Conservation (phyloP, 208 protist genomes). For the Acanthamoeba triangularis region DNA sequence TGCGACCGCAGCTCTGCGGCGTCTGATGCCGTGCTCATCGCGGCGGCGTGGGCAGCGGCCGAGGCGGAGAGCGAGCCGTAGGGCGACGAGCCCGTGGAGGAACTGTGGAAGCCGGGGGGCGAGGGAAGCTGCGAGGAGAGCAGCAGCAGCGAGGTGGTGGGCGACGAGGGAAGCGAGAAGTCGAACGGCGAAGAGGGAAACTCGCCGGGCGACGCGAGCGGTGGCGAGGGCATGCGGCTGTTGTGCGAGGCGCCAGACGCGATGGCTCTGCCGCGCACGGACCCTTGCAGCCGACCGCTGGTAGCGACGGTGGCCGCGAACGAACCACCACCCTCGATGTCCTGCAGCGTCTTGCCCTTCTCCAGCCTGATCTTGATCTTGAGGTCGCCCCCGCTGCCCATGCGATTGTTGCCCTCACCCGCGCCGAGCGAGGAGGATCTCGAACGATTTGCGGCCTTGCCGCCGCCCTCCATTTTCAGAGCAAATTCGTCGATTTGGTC, state of each 20-base stretch:
- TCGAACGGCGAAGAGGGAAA: constrained; percentile 20
- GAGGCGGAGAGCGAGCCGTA: background rate
- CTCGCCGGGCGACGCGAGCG: background rate
- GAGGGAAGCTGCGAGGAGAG: background rate
- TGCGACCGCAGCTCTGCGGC: background rate
- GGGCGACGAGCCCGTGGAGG: background rate
- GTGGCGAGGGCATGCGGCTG: background rate
- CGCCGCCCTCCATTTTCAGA: background rate
- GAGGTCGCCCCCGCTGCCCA: constrained; percentile 37
- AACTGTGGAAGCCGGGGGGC: background rate
- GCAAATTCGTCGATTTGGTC: background rate
- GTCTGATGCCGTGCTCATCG: background rate
- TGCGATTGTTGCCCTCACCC: background rate
- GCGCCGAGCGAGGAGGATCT: background rate
- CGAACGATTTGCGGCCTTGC: background rate
- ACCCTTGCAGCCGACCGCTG: background rate
- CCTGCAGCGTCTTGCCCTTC: constrained; percentile 23
- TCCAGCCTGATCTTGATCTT: constrained; percentile 49
- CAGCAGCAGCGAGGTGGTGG: background rate
- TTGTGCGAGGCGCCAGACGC: background rate
- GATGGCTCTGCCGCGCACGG: background rate
- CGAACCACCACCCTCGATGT: background rate
- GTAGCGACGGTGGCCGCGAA: background rate
- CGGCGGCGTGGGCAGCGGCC: background rate
- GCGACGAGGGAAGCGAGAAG: constrained; percentile 17